A percentile compares a stretch with the other conserved stretches of the same genome.
Conservation (phyloP, 345 rosid species). For the Populus deltoides region DNA sequence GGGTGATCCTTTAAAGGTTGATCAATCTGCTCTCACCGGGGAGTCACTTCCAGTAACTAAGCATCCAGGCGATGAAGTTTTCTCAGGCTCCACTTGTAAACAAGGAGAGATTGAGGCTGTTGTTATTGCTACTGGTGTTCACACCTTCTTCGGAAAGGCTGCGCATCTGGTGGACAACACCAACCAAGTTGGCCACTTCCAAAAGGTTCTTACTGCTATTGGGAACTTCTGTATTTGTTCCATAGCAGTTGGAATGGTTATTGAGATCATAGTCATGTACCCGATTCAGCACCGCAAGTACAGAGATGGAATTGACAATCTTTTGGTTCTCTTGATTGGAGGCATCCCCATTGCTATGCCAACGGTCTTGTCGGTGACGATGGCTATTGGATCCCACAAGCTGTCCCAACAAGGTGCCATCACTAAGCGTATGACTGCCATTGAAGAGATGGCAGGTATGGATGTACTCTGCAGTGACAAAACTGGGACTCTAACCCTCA, state of each 20-base stretch:
- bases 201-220: slow-evolving; percentile 30
- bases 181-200: slow-evolving; percentile 44
- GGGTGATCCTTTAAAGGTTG: slow-evolving; percentile 27
- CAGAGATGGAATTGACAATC: slow-evolving; percentile 31
- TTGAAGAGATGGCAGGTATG: slow-evolving; percentile 33
- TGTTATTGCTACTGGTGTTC: slow-evolving; percentile 43
- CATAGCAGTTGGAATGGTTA: slow-evolving; percentile 25
- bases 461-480: slow-evolving; percentile 36
- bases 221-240: slow-evolving; percentile 35
- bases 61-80: slow-evolving; percentile 34
- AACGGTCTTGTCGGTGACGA: slow-evolving; percentile 30
- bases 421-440: slow-evolving; percentile 33
- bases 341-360: slow-evolving; percentile 36
- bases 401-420: slow-evolving; percentile 30
- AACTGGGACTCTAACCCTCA: slow-evolving; percentile 30
- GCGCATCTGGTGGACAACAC: slow-evolving; percentile 47
- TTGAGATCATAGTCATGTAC: slow-evolving; percentile 28
- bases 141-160: slow-evolving; percentile 46
- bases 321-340: slow-evolving; percentile 31
- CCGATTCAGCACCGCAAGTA: slow-evolving; percentile 31
- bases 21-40: slow-evolving; percentile 27
- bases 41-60: slow-evolving; percentile 38
- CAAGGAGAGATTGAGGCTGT: slow-evolving; percentile 45
- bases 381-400: slow-evolving; percentile 34
- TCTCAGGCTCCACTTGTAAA: slow-evolving; percentile 44